Evolutionary conservation across 176 grass and related monocot genomes (phyloP).

Genomic region (Otatea glauca): DNA sequence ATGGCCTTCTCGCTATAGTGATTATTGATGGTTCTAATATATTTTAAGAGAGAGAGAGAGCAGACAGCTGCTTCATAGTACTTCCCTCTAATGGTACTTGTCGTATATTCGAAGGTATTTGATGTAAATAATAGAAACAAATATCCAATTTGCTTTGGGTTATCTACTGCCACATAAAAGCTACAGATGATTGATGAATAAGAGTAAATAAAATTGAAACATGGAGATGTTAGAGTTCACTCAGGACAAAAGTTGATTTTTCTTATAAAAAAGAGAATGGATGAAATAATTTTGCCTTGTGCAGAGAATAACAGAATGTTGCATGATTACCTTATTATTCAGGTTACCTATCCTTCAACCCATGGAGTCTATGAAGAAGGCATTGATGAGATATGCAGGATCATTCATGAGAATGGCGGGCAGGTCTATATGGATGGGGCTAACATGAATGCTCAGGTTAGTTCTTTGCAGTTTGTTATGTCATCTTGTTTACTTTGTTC

Average conservation of each 20-base stretch:
- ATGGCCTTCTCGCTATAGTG: slow-evolving; percentile 3
- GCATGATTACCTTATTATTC: slow-evolving; percentile 43
- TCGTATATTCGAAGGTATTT: not conserved
- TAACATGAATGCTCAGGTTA: slow-evolving; percentile 99
- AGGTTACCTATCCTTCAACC: slow-evolving; percentile 99
- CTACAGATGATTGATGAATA: slow-evolving; percentile 18
- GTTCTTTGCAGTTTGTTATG: slow-evolving; percentile 30
- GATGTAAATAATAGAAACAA: slow-evolving; percentile 11
- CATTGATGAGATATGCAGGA: slow-evolving; percentile 97
- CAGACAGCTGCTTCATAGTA: not conserved
- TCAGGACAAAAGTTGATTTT: slow-evolving; percentile 8
- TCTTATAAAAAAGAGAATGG: not conserved
- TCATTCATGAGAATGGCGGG: slow-evolving; percentile 95
- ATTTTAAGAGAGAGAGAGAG: not conserved
- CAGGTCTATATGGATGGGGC: slow-evolving; percentile 99
- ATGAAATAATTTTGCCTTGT: not conserved
- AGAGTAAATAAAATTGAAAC: slow-evolving; percentile 11
- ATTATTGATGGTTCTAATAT: slow-evolving; percentile 22
- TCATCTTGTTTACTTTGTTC: not conserved
- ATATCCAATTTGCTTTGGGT: not conserved
- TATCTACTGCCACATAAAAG: not conserved
- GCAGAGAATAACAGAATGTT: slow-evolving; percentile 5
- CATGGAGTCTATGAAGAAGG: slow-evolving; percentile 99
- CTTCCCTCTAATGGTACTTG: not conserved
- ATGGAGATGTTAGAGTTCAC: slow-evolving; percentile 20